Evolutionary conservation across 352 stramenopile species (phyloP).

Genomic region (Phytophthora colocasiae): DNA sequence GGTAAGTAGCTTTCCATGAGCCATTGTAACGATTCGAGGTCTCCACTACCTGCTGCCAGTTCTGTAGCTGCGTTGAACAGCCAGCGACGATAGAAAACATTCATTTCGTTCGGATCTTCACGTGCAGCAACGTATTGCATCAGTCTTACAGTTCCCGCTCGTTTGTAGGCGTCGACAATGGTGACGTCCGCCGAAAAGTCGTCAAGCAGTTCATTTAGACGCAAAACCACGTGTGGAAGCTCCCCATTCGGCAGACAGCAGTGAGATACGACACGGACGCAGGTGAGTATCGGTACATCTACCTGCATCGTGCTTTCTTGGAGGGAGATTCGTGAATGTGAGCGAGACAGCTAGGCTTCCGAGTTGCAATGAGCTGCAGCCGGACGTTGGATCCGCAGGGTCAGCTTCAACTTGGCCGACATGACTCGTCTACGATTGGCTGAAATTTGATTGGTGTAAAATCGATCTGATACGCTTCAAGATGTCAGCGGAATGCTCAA

Average conservation of each 20-base stretch:
- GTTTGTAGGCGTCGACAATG: slow-evolving; percentile 19
- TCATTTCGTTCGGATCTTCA: slow-evolving; percentile 20
- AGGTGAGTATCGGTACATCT: slow-evolving; percentile 14
- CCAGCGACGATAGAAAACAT: slow-evolving; percentile 31
- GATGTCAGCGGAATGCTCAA: slow-evolving; percentile 10
- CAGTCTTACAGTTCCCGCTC: slow-evolving; percentile 6
- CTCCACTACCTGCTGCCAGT: slow-evolving; percentile 19
- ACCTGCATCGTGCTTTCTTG: slow-evolving; percentile 1
- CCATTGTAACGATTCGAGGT: slow-evolving; percentile 18
- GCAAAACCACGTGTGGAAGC: slow-evolving; percentile 21
- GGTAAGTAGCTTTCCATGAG: slow-evolving; percentile 31
- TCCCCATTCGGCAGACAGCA: slow-evolving; percentile 19
- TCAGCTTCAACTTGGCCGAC: slow-evolving; percentile 16
- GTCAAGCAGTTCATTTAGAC: slow-evolving; percentile 24
- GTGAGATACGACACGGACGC: slow-evolving; percentile 6
- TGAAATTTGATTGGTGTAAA: slow-evolving; percentile 13
- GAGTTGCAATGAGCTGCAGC: slow-evolving; percentile 3
- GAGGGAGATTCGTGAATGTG: slow-evolving; percentile 12
- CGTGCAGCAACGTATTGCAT: slow-evolving; percentile 29
- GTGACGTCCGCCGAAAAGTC: slow-evolving; percentile 26
- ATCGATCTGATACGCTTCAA: slow-evolving; percentile 13
- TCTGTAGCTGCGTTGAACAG: slow-evolving; percentile 25
- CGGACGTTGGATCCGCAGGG: neutral
- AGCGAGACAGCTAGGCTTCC: neutral
- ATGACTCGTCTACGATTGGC: neutral